A percentile compares a stretch with the other conserved stretches of the same genome.
phyloP scores from a whole-genome alignment of 192 early-diverging fungal genomes.

The Coemansia sp. region DNA sequence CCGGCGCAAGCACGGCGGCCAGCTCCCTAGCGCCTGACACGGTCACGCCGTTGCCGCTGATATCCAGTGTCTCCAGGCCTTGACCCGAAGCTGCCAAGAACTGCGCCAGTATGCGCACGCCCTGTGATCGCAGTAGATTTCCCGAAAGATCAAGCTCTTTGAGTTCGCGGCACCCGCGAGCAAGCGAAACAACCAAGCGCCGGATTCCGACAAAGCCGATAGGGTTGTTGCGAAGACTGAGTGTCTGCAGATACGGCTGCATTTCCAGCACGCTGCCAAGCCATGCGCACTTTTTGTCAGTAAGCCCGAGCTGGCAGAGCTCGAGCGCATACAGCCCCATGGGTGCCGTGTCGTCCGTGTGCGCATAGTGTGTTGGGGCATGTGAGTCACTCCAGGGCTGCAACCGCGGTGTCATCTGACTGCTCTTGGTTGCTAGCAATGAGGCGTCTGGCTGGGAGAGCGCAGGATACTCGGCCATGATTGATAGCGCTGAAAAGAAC shows the following conservation, averaged over 20 bases:
- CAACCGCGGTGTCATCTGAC: background rate
- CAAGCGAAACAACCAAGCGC: conserved; percentile 4
- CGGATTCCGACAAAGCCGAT: conserved; percentile 9
- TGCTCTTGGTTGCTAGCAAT: background rate
- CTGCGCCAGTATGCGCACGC: conserved; percentile 11
- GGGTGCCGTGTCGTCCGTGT: background rate
- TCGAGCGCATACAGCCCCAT: conserved; percentile 26
- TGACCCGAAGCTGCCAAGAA: conserved; percentile 4
- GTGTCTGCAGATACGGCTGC: conserved; percentile 25
- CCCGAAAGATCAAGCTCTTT: conserved; percentile 20
- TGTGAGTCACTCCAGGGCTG: background rate
- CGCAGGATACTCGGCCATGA: conserved; percentile 13
- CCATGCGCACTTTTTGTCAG: conserved; percentile 11
- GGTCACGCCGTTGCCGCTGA: conserved; percentile 32
- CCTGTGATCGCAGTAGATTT: conserved; percentile 20
- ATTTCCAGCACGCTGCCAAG: conserved; percentile 13
- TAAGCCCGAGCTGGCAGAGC: conserved; percentile 14
- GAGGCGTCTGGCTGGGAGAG: background rate
- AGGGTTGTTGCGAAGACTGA: conserved; percentile 25
- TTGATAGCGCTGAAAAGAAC: conserved; percentile 30
- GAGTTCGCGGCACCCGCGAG: conserved; percentile 16
- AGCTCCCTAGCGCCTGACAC: conserved; percentile 9
- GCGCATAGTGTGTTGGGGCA: background rate
- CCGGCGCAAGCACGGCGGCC: background rate
- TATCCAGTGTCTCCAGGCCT: conserved; percentile 11